phyloP scores from a whole-genome alignment of 2,329 filamentous ascomycete species.

The Stemphylium beticola region DNA sequence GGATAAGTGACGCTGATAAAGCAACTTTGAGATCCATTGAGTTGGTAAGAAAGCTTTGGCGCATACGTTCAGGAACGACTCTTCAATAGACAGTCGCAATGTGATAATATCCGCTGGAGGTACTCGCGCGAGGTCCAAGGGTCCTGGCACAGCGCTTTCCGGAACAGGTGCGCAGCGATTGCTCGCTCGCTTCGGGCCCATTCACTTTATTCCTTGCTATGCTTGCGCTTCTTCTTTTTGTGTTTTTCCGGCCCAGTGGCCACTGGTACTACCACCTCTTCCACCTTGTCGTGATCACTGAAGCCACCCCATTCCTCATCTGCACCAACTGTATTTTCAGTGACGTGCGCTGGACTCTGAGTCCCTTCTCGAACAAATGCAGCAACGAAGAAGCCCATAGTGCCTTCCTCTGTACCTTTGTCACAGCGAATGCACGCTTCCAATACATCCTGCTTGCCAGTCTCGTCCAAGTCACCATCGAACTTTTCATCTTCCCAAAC shows the following conservation, averaged over 20 bases:
- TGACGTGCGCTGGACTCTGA: background rate
- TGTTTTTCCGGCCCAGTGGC: slow-evolving; percentile 4
- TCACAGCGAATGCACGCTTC: slow-evolving; percentile 83
- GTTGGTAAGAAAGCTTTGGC: background rate
- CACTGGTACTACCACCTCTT: slow-evolving; percentile 3
- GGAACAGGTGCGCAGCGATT: background rate
- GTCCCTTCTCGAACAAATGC: slow-evolving; percentile 71
- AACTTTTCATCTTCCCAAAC: slow-evolving; percentile 50
- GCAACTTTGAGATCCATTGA: background rate
- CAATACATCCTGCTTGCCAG: slow-evolving; percentile 53
- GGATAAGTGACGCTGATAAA: background rate
- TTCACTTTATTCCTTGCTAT: background rate
- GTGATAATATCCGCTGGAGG: background rate
- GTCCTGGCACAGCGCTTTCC: background rate
- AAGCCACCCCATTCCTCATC: slow-evolving; percentile 55
- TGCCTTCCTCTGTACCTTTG: slow-evolving; percentile 79
- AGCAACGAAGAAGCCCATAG: slow-evolving; percentile 97
- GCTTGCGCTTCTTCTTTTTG: slow-evolving; percentile 33
- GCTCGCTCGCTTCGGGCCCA: background rate
- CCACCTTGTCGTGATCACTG: slow-evolving; percentile 40
- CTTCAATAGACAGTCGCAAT: background rate
- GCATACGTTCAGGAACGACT: background rate
- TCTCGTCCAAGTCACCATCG: slow-evolving; percentile 50
- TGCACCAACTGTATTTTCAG: slow-evolving; percentile 14
- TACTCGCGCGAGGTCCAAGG: background rate